Percentiles rank a stretch among this genome's conserved stretches.
Conservation (phyloP, 305 asterid species). For the Fraxinus greggii region DNA sequence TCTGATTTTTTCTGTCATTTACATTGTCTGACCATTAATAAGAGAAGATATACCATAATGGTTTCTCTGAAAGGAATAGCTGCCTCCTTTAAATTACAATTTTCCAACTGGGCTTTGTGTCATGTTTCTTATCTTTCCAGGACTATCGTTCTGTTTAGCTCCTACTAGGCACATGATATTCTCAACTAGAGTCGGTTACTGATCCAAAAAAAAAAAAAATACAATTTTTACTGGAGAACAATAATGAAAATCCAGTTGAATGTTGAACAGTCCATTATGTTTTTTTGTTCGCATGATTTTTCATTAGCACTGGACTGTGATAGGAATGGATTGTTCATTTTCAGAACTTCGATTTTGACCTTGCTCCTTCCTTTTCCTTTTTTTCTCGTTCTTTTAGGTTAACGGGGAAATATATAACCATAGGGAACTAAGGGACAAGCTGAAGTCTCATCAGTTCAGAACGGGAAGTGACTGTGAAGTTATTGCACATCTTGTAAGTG, state of each 20-base stretch:
- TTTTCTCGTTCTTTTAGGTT: constrained; percentile 50
- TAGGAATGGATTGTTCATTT: background rate
- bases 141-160: background rate
- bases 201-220: background rate
- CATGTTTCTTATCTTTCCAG: constrained; percentile 7
- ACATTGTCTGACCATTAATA: background rate
- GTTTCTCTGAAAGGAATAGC: background rate
- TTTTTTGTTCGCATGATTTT: background rate
- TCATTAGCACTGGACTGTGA: background rate
- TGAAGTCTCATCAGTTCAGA: constrained; percentile 74
- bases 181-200: constrained; percentile 2
- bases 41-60: background rate
- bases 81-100: background rate
- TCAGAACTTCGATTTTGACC: constrained; percentile 1
- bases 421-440: constrained; percentile 61
- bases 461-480: constrained; percentile 99
- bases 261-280: background rate
- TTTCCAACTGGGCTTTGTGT: constrained; percentile 8
- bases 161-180: background rate
- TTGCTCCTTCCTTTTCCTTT: constrained; percentile 1
- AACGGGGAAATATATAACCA: constrained; percentile 99
- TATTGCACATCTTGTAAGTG: constrained; percentile 92
- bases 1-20: constrained; percentile 6
- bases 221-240: background rate
- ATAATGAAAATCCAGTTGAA: constrained; percentile 5